Conservation (phyloP, 352 stramenopile species). For the Phytophthora meadii region DNA sequence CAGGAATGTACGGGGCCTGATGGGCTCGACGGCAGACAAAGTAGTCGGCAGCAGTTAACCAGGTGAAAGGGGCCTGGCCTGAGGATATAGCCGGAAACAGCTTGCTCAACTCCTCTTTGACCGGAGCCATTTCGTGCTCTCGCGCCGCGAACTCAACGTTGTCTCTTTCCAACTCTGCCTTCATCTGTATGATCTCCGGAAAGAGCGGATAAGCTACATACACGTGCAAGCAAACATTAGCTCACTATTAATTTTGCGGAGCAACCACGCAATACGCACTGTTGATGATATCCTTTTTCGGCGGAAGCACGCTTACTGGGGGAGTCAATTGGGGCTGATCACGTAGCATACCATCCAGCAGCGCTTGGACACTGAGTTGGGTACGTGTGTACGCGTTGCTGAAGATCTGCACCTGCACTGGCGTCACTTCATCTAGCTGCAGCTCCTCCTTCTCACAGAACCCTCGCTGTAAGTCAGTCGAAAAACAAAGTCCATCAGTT, state of each 20-base stretch:
- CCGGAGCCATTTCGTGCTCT: slow-evolving; percentile 59
- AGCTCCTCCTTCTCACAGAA: slow-evolving; percentile 56
- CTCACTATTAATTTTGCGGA: not conserved
- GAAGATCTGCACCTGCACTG: slow-evolving; percentile 59
- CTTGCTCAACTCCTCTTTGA: slow-evolving; percentile 61
- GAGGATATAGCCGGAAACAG: slow-evolving; percentile 61
- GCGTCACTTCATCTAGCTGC: slow-evolving; percentile 39
- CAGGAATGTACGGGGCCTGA: slow-evolving; percentile 52
- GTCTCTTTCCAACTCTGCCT: slow-evolving; percentile 54
- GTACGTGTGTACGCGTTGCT: slow-evolving; percentile 81
- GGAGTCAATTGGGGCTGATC: slow-evolving; percentile 45
- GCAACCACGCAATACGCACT: slow-evolving; percentile 37
- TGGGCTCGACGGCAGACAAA: slow-evolving; percentile 77
- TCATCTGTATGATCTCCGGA: slow-evolving; percentile 69
- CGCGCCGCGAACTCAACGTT: slow-evolving; percentile 53
- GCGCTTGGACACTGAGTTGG: slow-evolving; percentile 76
- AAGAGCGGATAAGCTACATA: slow-evolving; percentile 64
- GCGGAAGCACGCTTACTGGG: slow-evolving; percentile 62
- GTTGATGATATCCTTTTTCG: slow-evolving; percentile 82
- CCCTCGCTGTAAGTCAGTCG: slow-evolving; percentile 26
- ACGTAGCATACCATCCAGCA: slow-evolving; percentile 59
- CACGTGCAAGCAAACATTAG: slow-evolving; percentile 10
- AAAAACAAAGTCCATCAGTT: slow-evolving; percentile 24
- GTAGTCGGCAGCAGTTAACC: slow-evolving; percentile 77
- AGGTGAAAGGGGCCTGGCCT: slow-evolving; percentile 55